These are phyloP conservation scores for Dujonia santamariae DNA, from an alignment of 1,139 yeast species.

Conservation along the genomic window DNA sequence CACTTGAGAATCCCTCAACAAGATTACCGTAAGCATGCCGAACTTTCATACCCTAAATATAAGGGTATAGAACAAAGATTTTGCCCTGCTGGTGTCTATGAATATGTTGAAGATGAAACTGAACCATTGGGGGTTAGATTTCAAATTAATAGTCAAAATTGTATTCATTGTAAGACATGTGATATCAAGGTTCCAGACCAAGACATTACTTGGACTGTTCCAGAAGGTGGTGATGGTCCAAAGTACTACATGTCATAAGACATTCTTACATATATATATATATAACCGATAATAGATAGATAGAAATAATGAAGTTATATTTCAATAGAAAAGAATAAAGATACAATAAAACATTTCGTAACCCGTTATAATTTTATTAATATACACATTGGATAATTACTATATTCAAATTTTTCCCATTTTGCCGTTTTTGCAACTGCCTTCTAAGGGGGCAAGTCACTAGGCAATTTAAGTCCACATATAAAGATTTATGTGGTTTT, in stretches of 20 bases:
- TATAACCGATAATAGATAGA: too few species aligned
- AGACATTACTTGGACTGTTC: slow-evolving; percentile 92
- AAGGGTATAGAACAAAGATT: slow-evolving; percentile 87
- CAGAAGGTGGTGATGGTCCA: slow-evolving; percentile 99
- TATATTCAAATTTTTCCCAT: slow-evolving; percentile 3
- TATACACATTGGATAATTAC: slow-evolving; percentile 6
- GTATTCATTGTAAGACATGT: slow-evolving; percentile 97
- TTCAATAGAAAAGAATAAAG: slow-evolving; percentile 6
- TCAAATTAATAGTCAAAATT: slow-evolving; percentile 92
- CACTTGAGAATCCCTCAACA: slow-evolving; percentile 81
- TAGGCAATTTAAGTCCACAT: too few species aligned
- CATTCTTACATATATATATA: too few species aligned
- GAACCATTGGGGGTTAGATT: slow-evolving; percentile 68
- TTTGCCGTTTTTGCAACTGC: too few species aligned
- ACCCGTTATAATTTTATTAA: slow-evolving; percentile 6
- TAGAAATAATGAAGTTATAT: slow-evolving; percentile 3
- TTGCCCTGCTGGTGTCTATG: slow-evolving; percentile 99
- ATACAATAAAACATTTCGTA: background rate
- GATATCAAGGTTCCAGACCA: slow-evolving; percentile 95
- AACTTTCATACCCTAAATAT: slow-evolving; percentile 64
- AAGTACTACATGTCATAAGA: slow-evolving; percentile 81
- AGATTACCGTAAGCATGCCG: slow-evolving; percentile 66
- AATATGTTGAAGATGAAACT: slow-evolving; percentile 70
- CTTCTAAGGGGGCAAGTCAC: too few species aligned
- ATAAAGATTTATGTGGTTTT: too few species aligned